Evolutionary conservation across 129 eudicot species (phyloP).

Genomic region (Cynara cardunculus): DNA sequence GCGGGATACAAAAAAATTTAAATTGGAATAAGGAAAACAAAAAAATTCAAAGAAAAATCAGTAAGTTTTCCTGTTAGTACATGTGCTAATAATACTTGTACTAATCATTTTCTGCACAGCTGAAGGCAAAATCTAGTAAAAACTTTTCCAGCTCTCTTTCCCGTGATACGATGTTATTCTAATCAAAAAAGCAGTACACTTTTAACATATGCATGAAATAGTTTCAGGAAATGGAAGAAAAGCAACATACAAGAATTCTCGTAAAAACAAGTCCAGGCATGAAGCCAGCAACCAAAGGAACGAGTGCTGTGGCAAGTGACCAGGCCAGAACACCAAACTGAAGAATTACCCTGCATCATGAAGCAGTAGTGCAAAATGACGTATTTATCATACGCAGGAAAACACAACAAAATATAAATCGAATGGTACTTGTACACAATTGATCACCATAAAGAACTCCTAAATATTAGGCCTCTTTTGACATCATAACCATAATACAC

Average conservation of each 20-base stretch:
- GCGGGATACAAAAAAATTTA: neutral
- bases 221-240: neutral
- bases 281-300: constrained; percentile 89
- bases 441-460: neutral
- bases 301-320: constrained; percentile 86
- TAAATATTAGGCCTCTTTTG: neutral
- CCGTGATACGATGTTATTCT: neutral
- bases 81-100: neutral
- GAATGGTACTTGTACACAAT: neutral
- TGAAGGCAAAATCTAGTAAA: neutral
- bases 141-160: neutral
- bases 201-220: neutral
- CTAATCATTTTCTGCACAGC: neutral
- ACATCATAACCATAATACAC: neutral
- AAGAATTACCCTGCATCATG: constrained; percentile 65
- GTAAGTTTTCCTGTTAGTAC: neutral
- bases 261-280: constrained; percentile 89
- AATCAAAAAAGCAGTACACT: neutral
- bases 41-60: neutral
- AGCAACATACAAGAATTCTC: constrained; percentile 73
- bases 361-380: neutral
- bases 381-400: neutral
- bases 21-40: neutral
- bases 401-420: neutral
- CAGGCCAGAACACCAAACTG: constrained; percentile 79